Percentiles rank a stretch among this genome's conserved stretches.
Evolutionary conservation across 2,329 filamentous ascomycete species (phyloP).

Genomic region (Apiospora aurea): DNA sequence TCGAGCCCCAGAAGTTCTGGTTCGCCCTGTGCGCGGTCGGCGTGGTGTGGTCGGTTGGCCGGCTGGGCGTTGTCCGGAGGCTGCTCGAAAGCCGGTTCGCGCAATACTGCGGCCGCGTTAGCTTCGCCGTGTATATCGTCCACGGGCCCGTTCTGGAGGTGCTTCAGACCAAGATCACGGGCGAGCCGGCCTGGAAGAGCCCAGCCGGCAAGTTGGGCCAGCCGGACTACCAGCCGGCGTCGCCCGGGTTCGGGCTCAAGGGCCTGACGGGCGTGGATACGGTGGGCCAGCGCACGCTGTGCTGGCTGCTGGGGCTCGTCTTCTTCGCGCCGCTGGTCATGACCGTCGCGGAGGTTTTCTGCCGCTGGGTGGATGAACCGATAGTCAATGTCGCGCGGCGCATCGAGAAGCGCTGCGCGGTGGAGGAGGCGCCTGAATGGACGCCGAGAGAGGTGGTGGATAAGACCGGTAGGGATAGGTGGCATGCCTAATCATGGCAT

Average conservation of each 20-base stretch:
- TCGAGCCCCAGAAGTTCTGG: constrained; percentile 47
- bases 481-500: neutral
- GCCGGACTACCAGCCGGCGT: neutral
- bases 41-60: constrained; percentile 48
- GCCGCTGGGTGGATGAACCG: constrained; percentile 61
- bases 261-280: constrained; percentile 43
- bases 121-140: constrained; percentile 63
- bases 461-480: neutral
- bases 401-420: constrained; percentile 49
- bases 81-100: constrained; percentile 56
- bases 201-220: constrained; percentile 34
- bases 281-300: constrained; percentile 39
- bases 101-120: constrained; percentile 62
- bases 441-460: neutral
- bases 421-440: neutral
- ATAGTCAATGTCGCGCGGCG: constrained; percentile 63
- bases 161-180: constrained; percentile 42
- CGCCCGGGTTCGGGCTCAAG: constrained; percentile 36
- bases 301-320: constrained; percentile 49
- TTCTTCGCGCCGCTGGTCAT: constrained; percentile 59
- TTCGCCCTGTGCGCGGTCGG: constrained; percentile 44
- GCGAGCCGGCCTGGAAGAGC: constrained; percentile 35
- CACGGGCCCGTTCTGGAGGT: constrained; percentile 56
- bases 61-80: constrained; percentile 42
- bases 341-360: constrained; percentile 64